phyloP scores from a whole-genome alignment of 768 basidiomycete species.

The Fomitopsis pulvina region DNA sequence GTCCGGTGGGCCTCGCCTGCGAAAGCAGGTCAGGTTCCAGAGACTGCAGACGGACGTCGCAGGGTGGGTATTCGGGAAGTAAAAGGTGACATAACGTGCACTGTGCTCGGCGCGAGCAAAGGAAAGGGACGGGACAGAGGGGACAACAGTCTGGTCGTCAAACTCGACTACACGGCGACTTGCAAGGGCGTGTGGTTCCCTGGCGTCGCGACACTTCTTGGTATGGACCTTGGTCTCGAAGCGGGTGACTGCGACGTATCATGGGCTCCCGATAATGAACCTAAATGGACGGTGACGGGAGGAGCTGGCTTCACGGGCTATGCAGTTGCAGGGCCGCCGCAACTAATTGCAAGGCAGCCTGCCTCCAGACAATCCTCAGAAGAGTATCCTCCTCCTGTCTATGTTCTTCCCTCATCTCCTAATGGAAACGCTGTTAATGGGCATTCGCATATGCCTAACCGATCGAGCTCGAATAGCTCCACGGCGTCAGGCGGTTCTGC shows the following conservation, averaged over 20 bases:
- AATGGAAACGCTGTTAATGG: constrained; percentile 5
- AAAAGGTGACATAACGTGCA: constrained; percentile 60
- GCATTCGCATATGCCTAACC: constrained; percentile 31
- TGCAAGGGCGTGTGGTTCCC: constrained; percentile 80
- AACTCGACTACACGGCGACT: constrained; percentile 62
- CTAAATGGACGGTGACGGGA: constrained; percentile 58
- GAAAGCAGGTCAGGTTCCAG: constrained; percentile 37
- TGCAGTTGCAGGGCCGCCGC: constrained; percentile 41
- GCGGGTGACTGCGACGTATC: constrained; percentile 60
- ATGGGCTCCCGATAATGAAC: constrained; percentile 50
- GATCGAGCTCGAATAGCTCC: constrained; percentile 20
- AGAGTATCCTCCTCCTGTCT: constrained; percentile 14
- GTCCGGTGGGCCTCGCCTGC: constrained; percentile 72
- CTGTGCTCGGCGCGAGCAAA: constrained; percentile 43
- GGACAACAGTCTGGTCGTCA: constrained; percentile 47
- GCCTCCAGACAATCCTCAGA: constrained; percentile 39
- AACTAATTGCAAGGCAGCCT: constrained; percentile 12
- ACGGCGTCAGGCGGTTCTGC: constrained; percentile 25
- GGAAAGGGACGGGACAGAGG: constrained; percentile 27
- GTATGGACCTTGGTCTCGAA: constrained; percentile 68
- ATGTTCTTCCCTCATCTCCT: constrained; percentile 19
- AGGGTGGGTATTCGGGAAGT: constrained; percentile 66
- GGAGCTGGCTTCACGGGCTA: constrained; percentile 68
- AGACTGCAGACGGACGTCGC: constrained; percentile 46
- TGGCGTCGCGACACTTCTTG: constrained; percentile 75